phyloP scores from a whole-genome alignment of 1,284 basidiomycete genomes.

The Ustilago hordei region DNA sequence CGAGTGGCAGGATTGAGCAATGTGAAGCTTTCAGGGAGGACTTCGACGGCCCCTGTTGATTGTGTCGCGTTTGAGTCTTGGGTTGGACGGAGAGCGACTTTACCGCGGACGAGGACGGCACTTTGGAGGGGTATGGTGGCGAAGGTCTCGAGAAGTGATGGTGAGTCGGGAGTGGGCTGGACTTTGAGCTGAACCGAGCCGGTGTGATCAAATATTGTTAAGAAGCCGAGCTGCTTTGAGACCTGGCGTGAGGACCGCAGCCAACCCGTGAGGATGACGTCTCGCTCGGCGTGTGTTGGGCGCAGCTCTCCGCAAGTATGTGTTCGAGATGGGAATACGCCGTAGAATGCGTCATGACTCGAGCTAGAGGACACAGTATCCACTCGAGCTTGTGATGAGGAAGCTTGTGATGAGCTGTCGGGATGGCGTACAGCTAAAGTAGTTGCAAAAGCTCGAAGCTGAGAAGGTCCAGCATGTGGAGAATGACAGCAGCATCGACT shows the following conservation, averaged over 20 bases:
- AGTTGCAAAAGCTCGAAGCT: conserved; percentile 2
- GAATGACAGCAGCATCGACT: neutral
- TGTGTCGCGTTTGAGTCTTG: conserved; percentile 42
- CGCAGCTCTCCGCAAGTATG: conserved; percentile 78
- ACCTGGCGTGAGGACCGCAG: conserved; percentile 79
- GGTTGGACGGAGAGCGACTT: conserved; percentile 38
- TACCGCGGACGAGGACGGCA: conserved; percentile 46
- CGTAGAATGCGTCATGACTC: conserved; percentile 58
- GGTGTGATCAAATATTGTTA: conserved; percentile 81
- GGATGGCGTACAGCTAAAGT: neutral
- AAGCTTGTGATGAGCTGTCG: neutral
- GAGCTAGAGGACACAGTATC: neutral
- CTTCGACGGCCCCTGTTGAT: conserved; percentile 80
- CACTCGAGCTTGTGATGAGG: neutral
- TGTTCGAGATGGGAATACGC: conserved; percentile 76
- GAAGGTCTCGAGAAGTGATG: conserved; percentile 75
- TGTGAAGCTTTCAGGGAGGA: conserved; percentile 78
- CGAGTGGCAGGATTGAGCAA: conserved; percentile 82
- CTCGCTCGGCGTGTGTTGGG: conserved; percentile 73
- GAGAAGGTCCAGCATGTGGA: neutral
- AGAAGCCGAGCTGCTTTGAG: conserved; percentile 79
- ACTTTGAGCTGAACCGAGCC: conserved; percentile 79
- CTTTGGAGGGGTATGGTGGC: conserved; percentile 53
- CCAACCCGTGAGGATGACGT: conserved; percentile 82
- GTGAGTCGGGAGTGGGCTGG: conserved; percentile 17